These are phyloP conservation scores for Tagetes patula DNA, from an alignment of 129 eudicot genomes.

Conservation along the genomic window DNA sequence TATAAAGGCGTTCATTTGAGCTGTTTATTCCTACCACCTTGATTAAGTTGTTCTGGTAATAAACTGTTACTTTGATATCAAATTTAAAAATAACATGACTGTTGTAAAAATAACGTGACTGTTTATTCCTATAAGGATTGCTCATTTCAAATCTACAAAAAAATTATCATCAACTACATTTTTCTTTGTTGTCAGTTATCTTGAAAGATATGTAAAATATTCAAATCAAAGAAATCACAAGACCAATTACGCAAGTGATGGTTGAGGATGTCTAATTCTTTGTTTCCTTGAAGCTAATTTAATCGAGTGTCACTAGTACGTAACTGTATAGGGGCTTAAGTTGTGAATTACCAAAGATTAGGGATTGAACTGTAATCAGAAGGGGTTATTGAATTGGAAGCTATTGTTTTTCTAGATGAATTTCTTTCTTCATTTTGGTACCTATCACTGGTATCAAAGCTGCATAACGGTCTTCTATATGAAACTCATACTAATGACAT, in stretches of 20 bases:
- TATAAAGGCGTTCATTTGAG: background rate
- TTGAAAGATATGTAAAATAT: background rate
- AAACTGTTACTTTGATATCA: background rate
- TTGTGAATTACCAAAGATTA: too few species aligned
- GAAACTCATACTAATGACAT: too few species aligned
- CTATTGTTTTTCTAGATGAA: too few species aligned
- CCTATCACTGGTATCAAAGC: too few species aligned
- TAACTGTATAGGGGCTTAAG: too few species aligned
- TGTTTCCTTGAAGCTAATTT: background rate
- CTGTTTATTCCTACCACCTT: background rate
- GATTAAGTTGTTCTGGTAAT: slow-evolving; percentile 9
- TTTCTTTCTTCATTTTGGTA: too few species aligned
- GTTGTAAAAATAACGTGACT: background rate
- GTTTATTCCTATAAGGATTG: background rate
- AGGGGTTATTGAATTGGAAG: too few species aligned
- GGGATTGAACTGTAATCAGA: too few species aligned
- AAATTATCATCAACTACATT: background rate
- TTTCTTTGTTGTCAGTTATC: background rate
- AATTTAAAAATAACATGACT: background rate
- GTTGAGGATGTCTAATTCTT: background rate
- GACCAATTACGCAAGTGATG: background rate
- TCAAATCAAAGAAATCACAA: background rate
- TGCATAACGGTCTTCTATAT: too few species aligned
- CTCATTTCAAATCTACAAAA: background rate
- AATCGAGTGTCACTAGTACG: background rate